Conservation (phyloP, 2,329 filamentous ascomycete genomes). For the Atkinsonella hypoxylon region DNA sequence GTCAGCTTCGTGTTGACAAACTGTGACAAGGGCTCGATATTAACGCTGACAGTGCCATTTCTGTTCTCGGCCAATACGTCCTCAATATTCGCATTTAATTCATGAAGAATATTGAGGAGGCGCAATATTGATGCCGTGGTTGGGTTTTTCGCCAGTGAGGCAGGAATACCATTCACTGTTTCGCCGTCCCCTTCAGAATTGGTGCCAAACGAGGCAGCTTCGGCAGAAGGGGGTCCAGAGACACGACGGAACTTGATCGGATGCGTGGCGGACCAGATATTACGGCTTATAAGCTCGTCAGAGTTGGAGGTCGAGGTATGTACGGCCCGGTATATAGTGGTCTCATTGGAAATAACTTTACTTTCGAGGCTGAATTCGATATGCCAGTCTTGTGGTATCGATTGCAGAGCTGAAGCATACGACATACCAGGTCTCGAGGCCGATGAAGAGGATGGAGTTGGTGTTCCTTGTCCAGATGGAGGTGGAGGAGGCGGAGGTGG, state of each 20-base stretch:
- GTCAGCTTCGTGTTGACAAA: conserved; percentile 99
- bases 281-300: conserved; percentile 58
- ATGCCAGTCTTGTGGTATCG: conserved; percentile 86
- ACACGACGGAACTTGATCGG: conserved; percentile 87
- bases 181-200: conserved; percentile 37
- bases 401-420: conserved; percentile 73
- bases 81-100: conserved; percentile 85
- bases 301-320: conserved; percentile 45
- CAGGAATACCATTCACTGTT: conserved; percentile 52
- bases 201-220: conserved; percentile 49
- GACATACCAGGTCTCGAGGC: conserved; percentile 51
- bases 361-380: conserved; percentile 86
- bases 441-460: conserved; percentile 41
- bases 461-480: conserved; percentile 27
- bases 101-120: conserved; percentile 80
- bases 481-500: conserved; percentile 4
- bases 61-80: conserved; percentile 70
- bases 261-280: conserved; percentile 83
- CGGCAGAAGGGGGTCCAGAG: conserved; percentile 65
- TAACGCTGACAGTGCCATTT: conserved; percentile 56
- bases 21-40: conserved; percentile 74
- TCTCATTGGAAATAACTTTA: conserved; percentile 77
- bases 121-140: conserved; percentile 79
- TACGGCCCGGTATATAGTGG: conserved; percentile 90
- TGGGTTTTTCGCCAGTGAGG: conserved; percentile 71